phyloP scores from a whole-genome alignment of 2,329 filamentous ascomycete species.

The Exutisphaerella laricina region DNA sequence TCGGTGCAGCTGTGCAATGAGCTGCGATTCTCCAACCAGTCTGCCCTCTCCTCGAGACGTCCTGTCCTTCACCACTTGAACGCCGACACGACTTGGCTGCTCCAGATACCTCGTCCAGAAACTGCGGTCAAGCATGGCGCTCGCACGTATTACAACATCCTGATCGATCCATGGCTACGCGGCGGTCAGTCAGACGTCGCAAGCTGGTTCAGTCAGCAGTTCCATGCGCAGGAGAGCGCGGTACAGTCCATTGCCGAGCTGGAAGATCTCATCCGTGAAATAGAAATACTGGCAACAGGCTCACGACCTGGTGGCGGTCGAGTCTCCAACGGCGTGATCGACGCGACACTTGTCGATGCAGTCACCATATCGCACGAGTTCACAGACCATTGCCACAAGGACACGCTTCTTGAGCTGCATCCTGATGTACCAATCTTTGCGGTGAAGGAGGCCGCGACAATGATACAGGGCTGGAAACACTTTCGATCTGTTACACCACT shows the following conservation, averaged over 20 bases:
- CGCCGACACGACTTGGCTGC: constrained; percentile 61
- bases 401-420: constrained; percentile 54
- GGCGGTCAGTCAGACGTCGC: constrained; percentile 60
- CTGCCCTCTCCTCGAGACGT: constrained; percentile 39
- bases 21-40: constrained; percentile 37
- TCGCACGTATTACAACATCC: constrained; percentile 56
- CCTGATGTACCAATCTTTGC: constrained; percentile 54
- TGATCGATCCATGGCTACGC: constrained; percentile 61
- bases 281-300: constrained; percentile 42
- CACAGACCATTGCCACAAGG: constrained; percentile 61
- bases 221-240: constrained; percentile 52
- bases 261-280: constrained; percentile 46
- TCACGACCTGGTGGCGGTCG: constrained; percentile 20
- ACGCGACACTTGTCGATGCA: constrained; percentile 48
- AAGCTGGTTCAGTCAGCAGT: constrained; percentile 61
- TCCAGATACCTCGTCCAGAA: constrained; percentile 56
- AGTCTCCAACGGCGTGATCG: constrained; percentile 9
- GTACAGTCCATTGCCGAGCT: constrained; percentile 53
- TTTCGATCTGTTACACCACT: constrained; percentile 53
- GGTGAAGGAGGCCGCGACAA: constrained; percentile 50
- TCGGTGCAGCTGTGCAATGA: constrained; percentile 40
- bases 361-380: constrained; percentile 61
- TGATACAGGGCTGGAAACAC: constrained; percentile 55
- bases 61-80: constrained; percentile 60
- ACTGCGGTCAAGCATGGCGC: constrained; percentile 39